Evolutionary conservation across 2,329 filamentous ascomycete species (phyloP), one percentile per base, ranked within the genome.

Genomic region (Ploettnerulaceae sp.): DNA sequence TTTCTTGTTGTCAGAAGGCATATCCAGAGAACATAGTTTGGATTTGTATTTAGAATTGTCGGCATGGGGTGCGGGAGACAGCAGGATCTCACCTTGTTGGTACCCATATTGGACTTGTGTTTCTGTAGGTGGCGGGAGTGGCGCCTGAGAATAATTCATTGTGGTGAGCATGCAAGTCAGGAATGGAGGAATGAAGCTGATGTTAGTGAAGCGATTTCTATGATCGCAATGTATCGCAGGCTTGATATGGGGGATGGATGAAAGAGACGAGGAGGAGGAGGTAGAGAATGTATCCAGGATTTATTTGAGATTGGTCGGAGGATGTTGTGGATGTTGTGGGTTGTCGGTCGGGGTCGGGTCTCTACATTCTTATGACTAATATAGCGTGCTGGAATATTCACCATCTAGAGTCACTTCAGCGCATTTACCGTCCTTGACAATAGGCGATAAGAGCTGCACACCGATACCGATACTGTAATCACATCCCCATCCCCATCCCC

Each of bases 101-200:
- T 59, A 63, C 22, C 51, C 54, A 52, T 60, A 61, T 14, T 51
- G 46, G 25, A 49, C 51, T 25, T 67, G 62, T 37, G 70, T 64
- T 61, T 71, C 69, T 38, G 72, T 58, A 47, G 66, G 58, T 39
- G 66, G 67, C 59, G 66, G 62, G 34, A 58, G 36, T 18, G 43
- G 55, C 28, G 61, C 45, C 61, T 61, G 63, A n/a, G 58, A 50
- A n/a, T 59, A 50, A 48, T 59, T 57, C 59, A 63, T 63, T n/a
- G 52, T 44, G 18, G 47, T 50, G 44, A 47, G 58, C 54, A 58
- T 61, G n/a, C 43, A 57, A 48, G 40, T 43, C 42, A 51, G 39
- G 43, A 54, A n/a, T n/a, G 48, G 37, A 45, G 36, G 38, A 43
- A 25, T 45, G 50, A 43, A 47, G 40, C 47, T 38, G 40, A 21